A percentile compares a stretch with the other conserved stretches of the same genome.
phyloP scores from a whole-genome alignment of 306 rosid genomes.

The Pterocarpus santalinus region DNA sequence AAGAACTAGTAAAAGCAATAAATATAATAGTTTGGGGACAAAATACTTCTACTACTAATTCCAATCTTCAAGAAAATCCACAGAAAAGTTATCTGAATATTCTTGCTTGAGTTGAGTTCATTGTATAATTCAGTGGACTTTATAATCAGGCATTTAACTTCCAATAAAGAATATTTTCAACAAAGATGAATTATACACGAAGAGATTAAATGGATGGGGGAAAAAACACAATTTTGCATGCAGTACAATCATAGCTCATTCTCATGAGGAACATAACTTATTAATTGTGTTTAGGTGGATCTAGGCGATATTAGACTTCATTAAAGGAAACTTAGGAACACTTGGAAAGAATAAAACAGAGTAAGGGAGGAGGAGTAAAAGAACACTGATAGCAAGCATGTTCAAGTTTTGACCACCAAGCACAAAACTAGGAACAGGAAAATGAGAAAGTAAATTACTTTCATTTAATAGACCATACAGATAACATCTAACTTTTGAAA shows the following conservation, averaged over 20 bases:
- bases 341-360: slow-evolving; percentile 29
- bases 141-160: too few species aligned
- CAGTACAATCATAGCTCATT: background rate
- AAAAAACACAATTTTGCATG: background rate
- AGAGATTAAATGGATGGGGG: background rate
- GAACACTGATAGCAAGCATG: too few species aligned
- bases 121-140: slow-evolving; percentile 3
- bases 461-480: too few species aligned
- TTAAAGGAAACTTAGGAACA: background rate
- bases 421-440: too few species aligned
- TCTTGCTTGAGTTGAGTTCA: background rate
- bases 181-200: background rate
- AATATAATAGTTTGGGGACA: background rate
- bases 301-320: background rate
- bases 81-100: background rate
- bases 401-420: too few species aligned
- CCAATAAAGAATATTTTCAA: background rate
- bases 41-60: background rate
- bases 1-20: background rate
- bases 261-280: too few species aligned
- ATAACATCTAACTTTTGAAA: background rate
- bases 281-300: too few species aligned
- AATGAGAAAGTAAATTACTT: too few species aligned
- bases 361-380: background rate
- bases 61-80: background rate